Evolutionary conservation across 768 basidiomycete species (phyloP), one percentile per base, ranked within the genome.

Genomic region (Mycena chlorophos): DNA sequence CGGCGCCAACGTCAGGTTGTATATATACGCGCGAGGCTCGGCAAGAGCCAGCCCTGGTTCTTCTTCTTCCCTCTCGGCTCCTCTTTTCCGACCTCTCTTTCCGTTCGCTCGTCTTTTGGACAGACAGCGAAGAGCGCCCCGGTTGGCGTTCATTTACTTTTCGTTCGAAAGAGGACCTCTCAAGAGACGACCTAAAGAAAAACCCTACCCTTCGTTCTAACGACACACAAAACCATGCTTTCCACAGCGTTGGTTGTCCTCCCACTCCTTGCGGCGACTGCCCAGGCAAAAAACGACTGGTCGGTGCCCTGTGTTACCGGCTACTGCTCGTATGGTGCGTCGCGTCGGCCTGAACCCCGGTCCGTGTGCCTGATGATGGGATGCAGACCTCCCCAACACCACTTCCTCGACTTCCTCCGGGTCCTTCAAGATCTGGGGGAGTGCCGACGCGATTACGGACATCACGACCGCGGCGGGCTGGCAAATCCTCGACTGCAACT

Each of bases 381-480:
- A 16, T 29, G 13, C 6, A 34, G 57, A 58, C 39, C 57, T 58
- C 30, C 57, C 57, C 12, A 38, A 26, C 1, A 48, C 10, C 34
- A 39, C 10, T 23, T 12, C 8, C 8, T 8, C 31, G 31, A 8
- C 10, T 23, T 47, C 52, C 17, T 58, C 57, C 12, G 57, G 57
- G 16, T 54, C 57, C 5, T 14, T 58, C 31, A 54, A 58, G 34
- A 58, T 58, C 23, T 68, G 65, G 66, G 65, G 65, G 4, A 55
- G 65, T 3, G 29, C 52, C 5, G 51, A 42, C 20, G 40, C 40
- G 13, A 42, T 42, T 22, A 42, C 40, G 40, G 40, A 77, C 54
- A 70, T 77, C 45, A 77, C 76, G 2, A 13, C 13, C 13, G 75
- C 74, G 27, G 75, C 74, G 17, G 74, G 73, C 29, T 77, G 76